Conservation (phyloP, 352 stramenopile genomes). For the Phytophthora cactorum region DNA sequence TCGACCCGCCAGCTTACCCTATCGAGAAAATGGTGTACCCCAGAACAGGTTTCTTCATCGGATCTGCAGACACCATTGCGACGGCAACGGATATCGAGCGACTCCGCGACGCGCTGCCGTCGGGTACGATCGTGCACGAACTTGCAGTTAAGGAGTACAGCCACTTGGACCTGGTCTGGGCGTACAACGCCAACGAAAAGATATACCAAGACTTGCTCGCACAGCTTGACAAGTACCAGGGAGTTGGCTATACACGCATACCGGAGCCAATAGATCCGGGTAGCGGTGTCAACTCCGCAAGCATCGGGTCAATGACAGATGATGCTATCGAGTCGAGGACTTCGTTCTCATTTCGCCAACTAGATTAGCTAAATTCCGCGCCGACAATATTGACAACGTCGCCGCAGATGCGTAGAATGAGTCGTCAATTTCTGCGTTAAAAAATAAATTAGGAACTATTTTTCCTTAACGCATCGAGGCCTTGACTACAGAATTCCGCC, state of each 20-base stretch:
- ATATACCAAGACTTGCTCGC: conserved; percentile 53
- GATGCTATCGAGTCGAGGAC: conserved; percentile 8
- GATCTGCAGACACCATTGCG: conserved; percentile 48
- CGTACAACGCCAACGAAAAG: conserved; percentile 45
- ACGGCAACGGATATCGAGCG: conserved; percentile 43
- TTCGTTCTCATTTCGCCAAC: conserved; percentile 26
- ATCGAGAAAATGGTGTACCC: conserved; percentile 41
- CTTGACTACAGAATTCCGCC: too few relatives aligned
- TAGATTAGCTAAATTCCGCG: conserved; percentile 19
- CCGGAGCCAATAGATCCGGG: not conserved
- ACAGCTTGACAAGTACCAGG: conserved; percentile 48
- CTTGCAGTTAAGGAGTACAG: conserved; percentile 48
- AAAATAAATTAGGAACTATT: not conserved
- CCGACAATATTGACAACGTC: not conserved
- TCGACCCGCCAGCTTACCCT: conserved; percentile 39
- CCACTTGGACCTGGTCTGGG: conserved; percentile 62
- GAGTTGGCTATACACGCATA: conserved; percentile 32
- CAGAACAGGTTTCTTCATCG: conserved; percentile 46
- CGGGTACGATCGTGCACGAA: conserved; percentile 49
- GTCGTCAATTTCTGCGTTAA: not conserved
- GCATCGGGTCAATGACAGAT: not conserved
- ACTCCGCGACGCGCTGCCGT: conserved; percentile 41
- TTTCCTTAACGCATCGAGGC: not conserved
- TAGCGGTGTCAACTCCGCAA: not conserved
- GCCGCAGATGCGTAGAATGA: too few relatives aligned